phyloP scores from a whole-genome alignment of 2,329 filamentous ascomycete species.

The Penicillium aurantiogriseum region DNA sequence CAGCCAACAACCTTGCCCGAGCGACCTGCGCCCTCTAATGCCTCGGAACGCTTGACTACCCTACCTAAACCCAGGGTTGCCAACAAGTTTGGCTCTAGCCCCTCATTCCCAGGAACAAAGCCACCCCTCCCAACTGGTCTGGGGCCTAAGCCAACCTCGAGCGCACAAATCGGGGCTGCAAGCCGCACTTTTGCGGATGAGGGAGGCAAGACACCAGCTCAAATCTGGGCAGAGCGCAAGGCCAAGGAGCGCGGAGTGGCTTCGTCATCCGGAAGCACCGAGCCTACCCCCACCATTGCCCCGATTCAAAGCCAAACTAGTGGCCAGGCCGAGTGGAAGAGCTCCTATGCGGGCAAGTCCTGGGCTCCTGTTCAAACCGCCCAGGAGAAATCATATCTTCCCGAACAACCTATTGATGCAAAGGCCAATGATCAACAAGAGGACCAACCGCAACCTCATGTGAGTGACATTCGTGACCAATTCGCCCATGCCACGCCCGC shows the following conservation, averaged over 20 bases:
- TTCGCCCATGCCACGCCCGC: slow-evolving; percentile 67
- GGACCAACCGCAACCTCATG: slow-evolving; percentile 59
- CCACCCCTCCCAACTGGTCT: slow-evolving; percentile 74
- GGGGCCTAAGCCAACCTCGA: slow-evolving; percentile 58
- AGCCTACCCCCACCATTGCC: slow-evolving; percentile 53
- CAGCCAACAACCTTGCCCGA: slow-evolving; percentile 67
- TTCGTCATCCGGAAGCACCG: slow-evolving; percentile 44
- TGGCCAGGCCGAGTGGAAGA: slow-evolving; percentile 78
- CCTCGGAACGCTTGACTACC: slow-evolving; percentile 76
- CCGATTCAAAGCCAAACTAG: slow-evolving; percentile 65
- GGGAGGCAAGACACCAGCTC: slow-evolving; percentile 93
- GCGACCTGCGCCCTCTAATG: slow-evolving; percentile 68
- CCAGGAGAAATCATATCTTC: slow-evolving; percentile 60
- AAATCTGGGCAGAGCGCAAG: slow-evolving; percentile 97
- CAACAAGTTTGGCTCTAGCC: slow-evolving; percentile 75
- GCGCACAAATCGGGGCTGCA: slow-evolving; percentile 67
- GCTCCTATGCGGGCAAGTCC: slow-evolving; percentile 82
- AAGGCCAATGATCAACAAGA: slow-evolving; percentile 51
- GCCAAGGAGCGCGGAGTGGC: slow-evolving; percentile 66
- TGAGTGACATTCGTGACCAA: slow-evolving; percentile 74
- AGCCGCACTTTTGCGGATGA: slow-evolving; percentile 93
- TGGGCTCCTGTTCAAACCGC: slow-evolving; percentile 82
- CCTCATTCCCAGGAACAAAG: slow-evolving; percentile 82
- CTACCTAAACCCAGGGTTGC: slow-evolving; percentile 93
- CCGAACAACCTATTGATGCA: slow-evolving; percentile 63